Conservation (phyloP, 2,329 filamentous ascomycete species). For the Biscogniauxia mediterranea region DNA sequence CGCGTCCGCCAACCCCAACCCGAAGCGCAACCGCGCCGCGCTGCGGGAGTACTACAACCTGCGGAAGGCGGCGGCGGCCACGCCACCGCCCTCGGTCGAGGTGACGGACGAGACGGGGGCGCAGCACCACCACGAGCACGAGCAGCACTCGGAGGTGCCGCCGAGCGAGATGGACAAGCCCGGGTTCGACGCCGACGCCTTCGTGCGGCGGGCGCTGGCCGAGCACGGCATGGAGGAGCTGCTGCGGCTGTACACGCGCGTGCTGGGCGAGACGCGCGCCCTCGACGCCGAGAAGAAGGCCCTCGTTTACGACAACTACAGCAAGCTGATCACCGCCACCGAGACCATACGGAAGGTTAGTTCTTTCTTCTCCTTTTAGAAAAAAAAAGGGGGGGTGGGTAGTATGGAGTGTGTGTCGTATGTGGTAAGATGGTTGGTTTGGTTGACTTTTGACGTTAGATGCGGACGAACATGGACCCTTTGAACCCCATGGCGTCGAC, state of each 20-base stretch:
- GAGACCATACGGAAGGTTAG: slow-evolving; percentile 82
- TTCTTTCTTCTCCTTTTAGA: background rate
- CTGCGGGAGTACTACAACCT: slow-evolving; percentile 95
- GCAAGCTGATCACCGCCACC: slow-evolving; percentile 92
- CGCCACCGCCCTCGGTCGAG: slow-evolving; percentile 39
- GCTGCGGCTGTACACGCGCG: slow-evolving; percentile 65
- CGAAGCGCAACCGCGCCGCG: slow-evolving; percentile 73
- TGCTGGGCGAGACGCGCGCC: slow-evolving; percentile 79
- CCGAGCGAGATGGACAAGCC: slow-evolving; percentile 70
- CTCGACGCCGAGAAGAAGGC: slow-evolving; percentile 96
- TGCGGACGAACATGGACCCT: slow-evolving; percentile 80
- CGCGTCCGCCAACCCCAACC: slow-evolving; percentile 30
- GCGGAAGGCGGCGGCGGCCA: slow-evolving; percentile 43
- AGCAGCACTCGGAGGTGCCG: slow-evolving; percentile 55
- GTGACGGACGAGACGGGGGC: slow-evolving; percentile 41
- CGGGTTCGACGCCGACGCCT: slow-evolving; percentile 71
- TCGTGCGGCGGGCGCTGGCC: slow-evolving; percentile 61
- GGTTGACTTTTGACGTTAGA: slow-evolving; percentile 44
- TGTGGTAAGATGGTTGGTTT: no score
- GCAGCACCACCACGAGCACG: slow-evolving; percentile 35
- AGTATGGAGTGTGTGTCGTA: no score
- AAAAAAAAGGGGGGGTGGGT: no score
- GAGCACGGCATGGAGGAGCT: slow-evolving; percentile 66
- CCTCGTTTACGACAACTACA: slow-evolving; percentile 97
- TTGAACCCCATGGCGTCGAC: slow-evolving; percentile 72